A percentile compares a stretch with the other conserved stretches of the same genome.
phyloP scores from a whole-genome alignment of 768 basidiomycete species.

The Piloderma croceum region DNA sequence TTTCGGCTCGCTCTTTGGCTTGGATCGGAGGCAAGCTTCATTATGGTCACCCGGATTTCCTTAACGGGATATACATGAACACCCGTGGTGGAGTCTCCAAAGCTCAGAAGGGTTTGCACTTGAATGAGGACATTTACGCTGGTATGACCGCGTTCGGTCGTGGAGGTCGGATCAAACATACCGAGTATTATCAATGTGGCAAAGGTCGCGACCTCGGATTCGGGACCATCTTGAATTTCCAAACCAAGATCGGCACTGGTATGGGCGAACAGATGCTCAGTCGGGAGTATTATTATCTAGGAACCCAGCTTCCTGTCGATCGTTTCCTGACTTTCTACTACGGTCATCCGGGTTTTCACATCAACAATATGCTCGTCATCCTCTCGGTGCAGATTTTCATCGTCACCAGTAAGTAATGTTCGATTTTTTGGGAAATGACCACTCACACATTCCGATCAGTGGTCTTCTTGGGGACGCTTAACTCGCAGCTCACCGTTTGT shows the following conservation, averaged over 20 bases:
- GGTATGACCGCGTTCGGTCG: conserved; percentile 98
- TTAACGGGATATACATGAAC: conserved; percentile 95
- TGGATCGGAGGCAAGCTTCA: conserved; percentile 99
- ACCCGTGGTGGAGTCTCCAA: conserved; percentile 98
- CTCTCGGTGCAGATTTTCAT: conserved; percentile 95
- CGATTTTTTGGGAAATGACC: not conserved
- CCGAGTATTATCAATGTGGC: conserved; percentile 98
- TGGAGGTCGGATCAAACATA: conserved; percentile 96
- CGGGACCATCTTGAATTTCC: conserved; percentile 98
- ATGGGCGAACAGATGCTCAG: conserved; percentile 99
- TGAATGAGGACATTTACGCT: conserved; percentile 99
- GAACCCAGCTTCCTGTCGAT: conserved; percentile 96
- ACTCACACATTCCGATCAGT: conserved; percentile 42
- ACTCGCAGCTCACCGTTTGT: conserved; percentile 76
- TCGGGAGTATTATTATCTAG: conserved; percentile 97
- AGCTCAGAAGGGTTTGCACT: conserved; percentile 97
- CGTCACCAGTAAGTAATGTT: conserved; percentile 63
- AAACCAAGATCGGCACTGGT: conserved; percentile 99
- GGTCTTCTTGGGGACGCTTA: conserved; percentile 92
- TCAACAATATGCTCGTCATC: conserved; percentile 99
- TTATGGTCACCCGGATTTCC: conserved; percentile 99
- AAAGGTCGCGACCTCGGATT: conserved; percentile 99
- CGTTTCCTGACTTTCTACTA: conserved; percentile 99
- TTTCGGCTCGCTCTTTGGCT: conserved; percentile 91
- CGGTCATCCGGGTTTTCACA: conserved; percentile 98